phyloP scores from a whole-genome alignment of 768 basidiomycete species.

The Collybia sp. region DNA sequence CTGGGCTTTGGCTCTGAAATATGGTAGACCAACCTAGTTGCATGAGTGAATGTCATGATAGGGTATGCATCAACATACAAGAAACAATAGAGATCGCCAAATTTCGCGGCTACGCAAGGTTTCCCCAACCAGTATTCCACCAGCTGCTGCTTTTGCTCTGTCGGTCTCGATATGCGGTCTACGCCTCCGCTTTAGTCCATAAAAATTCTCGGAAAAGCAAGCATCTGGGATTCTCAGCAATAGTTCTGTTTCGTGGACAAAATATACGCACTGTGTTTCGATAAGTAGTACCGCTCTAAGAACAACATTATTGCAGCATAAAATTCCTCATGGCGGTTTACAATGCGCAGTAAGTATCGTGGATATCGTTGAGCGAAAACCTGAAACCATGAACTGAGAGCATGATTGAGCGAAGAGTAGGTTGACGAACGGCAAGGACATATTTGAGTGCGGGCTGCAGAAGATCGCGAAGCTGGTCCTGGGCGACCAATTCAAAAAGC shows the following conservation, averaged over 20 bases:
- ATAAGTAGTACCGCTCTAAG: slow-evolving; percentile 88
- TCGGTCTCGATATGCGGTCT: slow-evolving; percentile 68
- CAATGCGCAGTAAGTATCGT: slow-evolving; percentile 83
- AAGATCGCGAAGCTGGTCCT: slow-evolving; percentile 89
- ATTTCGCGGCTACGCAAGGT: slow-evolving; percentile 64
- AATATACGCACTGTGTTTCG: slow-evolving; percentile 64
- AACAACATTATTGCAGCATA: slow-evolving; percentile 86
- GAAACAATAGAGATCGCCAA: slow-evolving; percentile 70
- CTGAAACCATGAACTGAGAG: slow-evolving; percentile 31
- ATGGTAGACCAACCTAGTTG: slow-evolving; percentile 82
- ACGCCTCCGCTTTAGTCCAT: slow-evolving; percentile 80
- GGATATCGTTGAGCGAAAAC: slow-evolving; percentile 95
- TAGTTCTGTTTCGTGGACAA: background rate
- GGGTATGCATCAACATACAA: slow-evolving; percentile 46
- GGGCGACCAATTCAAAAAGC: slow-evolving; percentile 87
- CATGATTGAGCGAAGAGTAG: background rate
- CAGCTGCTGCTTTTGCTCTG: slow-evolving; percentile 62
- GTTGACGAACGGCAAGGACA: slow-evolving; percentile 70
- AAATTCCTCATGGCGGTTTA: slow-evolving; percentile 95
- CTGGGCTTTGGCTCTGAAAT: slow-evolving; percentile 81
- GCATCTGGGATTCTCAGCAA: slow-evolving; percentile 54
- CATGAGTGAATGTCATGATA: slow-evolving; percentile 4
- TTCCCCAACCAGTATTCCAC: slow-evolving; percentile 60
- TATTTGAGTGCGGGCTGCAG: slow-evolving; percentile 95
- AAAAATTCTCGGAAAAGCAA: slow-evolving; percentile 95